Evolutionary conservation across 768 basidiomycete species (phyloP).

Genomic region (Kockovaella imperatae): DNA sequence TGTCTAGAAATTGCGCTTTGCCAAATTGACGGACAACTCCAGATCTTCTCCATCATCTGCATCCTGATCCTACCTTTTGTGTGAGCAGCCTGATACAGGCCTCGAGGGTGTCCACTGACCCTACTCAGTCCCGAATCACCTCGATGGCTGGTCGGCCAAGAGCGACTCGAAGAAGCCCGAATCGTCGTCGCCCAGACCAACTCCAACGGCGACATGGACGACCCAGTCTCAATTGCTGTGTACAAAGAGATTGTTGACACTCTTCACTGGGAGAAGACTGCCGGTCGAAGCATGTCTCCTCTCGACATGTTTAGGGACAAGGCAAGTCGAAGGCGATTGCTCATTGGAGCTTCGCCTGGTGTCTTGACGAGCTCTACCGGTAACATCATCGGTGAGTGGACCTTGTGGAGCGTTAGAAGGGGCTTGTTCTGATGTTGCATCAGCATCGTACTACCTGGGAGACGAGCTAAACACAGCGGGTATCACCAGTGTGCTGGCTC

Average conservation of each 20-base stretch:
- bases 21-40: too few relatives aligned
- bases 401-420: too few relatives aligned
- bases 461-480: conserved; percentile 5
- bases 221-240: conserved; percentile 45
- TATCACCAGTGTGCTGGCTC: conserved; percentile 6
- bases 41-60: conserved; percentile 7
- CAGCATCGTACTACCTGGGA: conserved; percentile 13
- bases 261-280: conserved; percentile 56
- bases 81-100: too few relatives aligned
- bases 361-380: conserved; percentile 6
- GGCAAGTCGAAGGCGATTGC: conserved; percentile 60
- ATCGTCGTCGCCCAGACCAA: conserved; percentile 72
- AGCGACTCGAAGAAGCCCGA: conserved; percentile 58
- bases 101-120: too few relatives aligned
- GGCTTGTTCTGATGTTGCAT: too few relatives aligned
- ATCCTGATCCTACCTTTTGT: conserved; percentile 3
- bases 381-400: conserved; percentile 32
- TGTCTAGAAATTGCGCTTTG: too few relatives aligned
- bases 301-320: conserved; percentile 51
- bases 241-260: conserved; percentile 59
- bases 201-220: conserved; percentile 60
- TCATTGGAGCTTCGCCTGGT: conserved; percentile 42
- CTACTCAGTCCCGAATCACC: conserved; percentile 13
- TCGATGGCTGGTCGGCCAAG: conserved; percentile 12
- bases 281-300: conserved; percentile 51